A percentile compares a stretch with the other conserved stretches of the same genome.
These are phyloP conservation scores for Fragosphaeria purpurea DNA, from an alignment of 2,329 filamentous ascomycete species.

Conservation along the genomic window DNA sequence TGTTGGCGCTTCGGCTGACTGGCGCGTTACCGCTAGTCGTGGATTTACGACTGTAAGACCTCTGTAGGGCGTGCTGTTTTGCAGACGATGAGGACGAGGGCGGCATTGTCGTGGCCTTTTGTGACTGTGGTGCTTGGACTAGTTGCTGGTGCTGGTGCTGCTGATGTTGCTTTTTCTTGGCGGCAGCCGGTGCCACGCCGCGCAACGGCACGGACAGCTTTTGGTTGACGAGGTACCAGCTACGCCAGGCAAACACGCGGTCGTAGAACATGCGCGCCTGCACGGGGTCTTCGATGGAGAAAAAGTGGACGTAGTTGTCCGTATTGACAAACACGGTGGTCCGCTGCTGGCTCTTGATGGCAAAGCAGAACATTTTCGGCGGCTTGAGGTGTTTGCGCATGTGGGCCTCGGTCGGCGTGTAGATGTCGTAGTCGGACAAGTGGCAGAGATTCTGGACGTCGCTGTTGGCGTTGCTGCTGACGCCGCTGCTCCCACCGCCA, in stretches of 20 bases:
- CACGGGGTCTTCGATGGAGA: conserved; percentile 64
- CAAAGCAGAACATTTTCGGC: conserved; percentile 77
- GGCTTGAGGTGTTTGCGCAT: conserved; percentile 63
- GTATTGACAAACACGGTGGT: conserved; percentile 71
- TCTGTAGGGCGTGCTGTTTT: conserved; percentile 22
- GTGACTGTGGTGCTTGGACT: background rate
- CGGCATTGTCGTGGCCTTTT: conserved; percentile 15
- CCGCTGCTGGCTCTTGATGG: conserved; percentile 87
- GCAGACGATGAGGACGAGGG: background rate
- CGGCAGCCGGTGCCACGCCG: background rate
- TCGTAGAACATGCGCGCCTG: conserved; percentile 61
- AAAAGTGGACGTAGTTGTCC: conserved; percentile 86
- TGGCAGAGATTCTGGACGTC: conserved; percentile 67
- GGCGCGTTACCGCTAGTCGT: conserved; percentile 10
- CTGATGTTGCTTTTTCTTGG: conserved; percentile 11
- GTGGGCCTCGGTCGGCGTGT: conserved; percentile 61
- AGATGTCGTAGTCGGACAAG: conserved; percentile 87
- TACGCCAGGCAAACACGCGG: conserved; percentile 71
- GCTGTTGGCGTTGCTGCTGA: conserved; percentile 39
- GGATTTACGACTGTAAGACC: conserved; percentile 10
- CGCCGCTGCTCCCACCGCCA: background rate
- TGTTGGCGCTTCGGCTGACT: background rate
- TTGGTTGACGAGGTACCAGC: conserved; percentile 78
- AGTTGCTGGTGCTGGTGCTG: conserved; percentile 16
- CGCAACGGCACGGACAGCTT: conserved; percentile 32